Percentiles rank a stretch among this genome's conserved stretches.
Conservation (phyloP, 129 eudicot species). For the Calendula officinalis region DNA sequence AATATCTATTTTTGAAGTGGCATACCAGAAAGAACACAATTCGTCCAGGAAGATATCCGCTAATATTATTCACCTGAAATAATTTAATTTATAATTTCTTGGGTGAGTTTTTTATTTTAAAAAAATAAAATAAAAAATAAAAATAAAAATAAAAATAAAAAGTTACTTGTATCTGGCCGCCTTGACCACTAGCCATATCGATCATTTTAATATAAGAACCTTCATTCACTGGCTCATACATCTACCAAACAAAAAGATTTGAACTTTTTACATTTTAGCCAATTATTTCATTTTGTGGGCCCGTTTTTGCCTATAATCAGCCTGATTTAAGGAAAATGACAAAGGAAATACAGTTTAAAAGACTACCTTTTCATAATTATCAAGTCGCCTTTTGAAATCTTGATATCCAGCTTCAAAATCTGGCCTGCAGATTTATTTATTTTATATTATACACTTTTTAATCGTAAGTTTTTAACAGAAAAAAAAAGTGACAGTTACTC, state of each 20-base stretch:
- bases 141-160: conserved; percentile 1
- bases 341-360: conserved; percentile 18
- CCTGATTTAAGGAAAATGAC: not conserved
- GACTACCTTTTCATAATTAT: conserved; percentile 82
- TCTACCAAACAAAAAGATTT: conserved; percentile 35
- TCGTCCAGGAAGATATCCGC: conserved; percentile 97
- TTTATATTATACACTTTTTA: conserved; percentile 9
- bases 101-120: not conserved
- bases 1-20: not conserved
- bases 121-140: not conserved
- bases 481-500: conserved; percentile 39
- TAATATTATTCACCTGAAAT: conserved; percentile 86
- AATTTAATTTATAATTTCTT: conserved; percentile 1
- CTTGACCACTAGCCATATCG: conserved; percentile 95
- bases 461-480: not conserved
- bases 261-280: not conserved
- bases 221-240: conserved; percentile 97
- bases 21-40: conserved; percentile 98
- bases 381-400: conserved; percentile 85
- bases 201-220: conserved; percentile 97
- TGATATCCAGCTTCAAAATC: conserved; percentile 97
- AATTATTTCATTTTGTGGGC: not conserved
- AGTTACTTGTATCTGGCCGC: conserved; percentile 95
- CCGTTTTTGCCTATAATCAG: not conserved
- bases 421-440: conserved; percentile 49